Conservation (phyloP, 2,329 filamentous ascomycete species). For the Cadophora sp. region DNA sequence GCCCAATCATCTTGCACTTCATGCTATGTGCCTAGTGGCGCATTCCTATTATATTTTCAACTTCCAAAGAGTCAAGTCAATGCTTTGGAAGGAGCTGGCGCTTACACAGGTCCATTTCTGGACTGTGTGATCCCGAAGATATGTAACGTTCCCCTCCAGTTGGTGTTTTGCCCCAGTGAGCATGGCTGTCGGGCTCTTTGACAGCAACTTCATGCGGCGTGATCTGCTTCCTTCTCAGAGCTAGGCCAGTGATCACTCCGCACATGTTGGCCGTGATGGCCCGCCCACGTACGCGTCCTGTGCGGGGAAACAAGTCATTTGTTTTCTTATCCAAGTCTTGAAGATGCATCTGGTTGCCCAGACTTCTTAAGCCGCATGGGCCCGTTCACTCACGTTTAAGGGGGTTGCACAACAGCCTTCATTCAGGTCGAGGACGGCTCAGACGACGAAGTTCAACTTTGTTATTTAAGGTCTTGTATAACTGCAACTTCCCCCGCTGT, state of each 20-base stretch:
- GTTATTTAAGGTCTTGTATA: constrained; percentile 7
- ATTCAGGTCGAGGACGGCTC: constrained; percentile 3
- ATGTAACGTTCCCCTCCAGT: constrained; percentile 16
- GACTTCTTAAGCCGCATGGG: not conserved
- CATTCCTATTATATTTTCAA: not conserved
- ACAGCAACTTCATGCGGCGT: constrained; percentile 15
- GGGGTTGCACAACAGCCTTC: not conserved
- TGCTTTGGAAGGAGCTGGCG: not conserved
- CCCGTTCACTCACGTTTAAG: not conserved
- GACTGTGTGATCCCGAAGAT: constrained; percentile 10
- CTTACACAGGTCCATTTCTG: not conserved
- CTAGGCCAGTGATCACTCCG: not conserved
- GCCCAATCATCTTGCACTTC: not conserved
- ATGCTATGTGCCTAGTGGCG: constrained; percentile 7
- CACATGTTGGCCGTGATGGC: not conserved
- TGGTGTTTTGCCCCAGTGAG: constrained; percentile 4
- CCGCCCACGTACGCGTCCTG: not conserved
- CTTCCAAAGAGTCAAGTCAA: not conserved
- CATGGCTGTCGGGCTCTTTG: constrained; percentile 3
- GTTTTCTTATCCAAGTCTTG: constrained; percentile 16
- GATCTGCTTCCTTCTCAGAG: not conserved
- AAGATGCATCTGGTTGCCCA: constrained; percentile 15
- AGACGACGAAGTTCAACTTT: not conserved
- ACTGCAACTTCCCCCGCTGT: not conserved
- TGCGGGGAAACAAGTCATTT: constrained; percentile 12